A percentile compares a stretch with the other conserved stretches of the same genome.
These are phyloP conservation scores for Aspergillus ibericus DNA, from an alignment of 2,329 filamentous ascomycete genomes.

Conservation along the genomic window DNA sequence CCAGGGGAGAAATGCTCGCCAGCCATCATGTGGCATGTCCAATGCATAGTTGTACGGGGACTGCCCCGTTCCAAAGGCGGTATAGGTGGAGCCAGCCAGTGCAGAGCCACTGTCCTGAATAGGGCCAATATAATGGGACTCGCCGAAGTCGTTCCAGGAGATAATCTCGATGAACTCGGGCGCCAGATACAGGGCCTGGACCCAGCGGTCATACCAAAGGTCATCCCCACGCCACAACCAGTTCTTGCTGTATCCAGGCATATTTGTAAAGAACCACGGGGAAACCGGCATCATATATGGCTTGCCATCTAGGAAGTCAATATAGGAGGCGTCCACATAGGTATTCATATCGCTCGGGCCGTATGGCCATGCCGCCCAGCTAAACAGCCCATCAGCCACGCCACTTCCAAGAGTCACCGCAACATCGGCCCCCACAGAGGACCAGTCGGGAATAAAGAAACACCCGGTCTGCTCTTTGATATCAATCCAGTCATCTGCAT, in stretches of 20 bases:
- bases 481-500: slow-evolving; percentile 43
- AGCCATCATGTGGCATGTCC: slow-evolving; percentile 31
- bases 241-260: slow-evolving; percentile 59
- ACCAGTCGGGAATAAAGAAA: slow-evolving; percentile 51
- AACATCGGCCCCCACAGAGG: slow-evolving; percentile 34
- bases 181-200: slow-evolving; percentile 50
- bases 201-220: slow-evolving; percentile 62
- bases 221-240: slow-evolving; percentile 63
- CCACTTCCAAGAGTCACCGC: slow-evolving; percentile 24
- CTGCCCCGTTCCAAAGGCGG: slow-evolving; percentile 23
- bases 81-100: slow-evolving; percentile 30
- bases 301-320: slow-evolving; percentile 35
- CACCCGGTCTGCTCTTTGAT: slow-evolving; percentile 44
- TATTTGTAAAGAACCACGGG: slow-evolving; percentile 59
- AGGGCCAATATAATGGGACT: slow-evolving; percentile 59
- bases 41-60: slow-evolving; percentile 42
- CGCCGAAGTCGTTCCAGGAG: slow-evolving; percentile 63
- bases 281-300: slow-evolving; percentile 56
- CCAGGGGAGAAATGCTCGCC: slow-evolving; percentile 34
- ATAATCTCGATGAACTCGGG: slow-evolving; percentile 57
- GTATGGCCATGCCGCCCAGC: slow-evolving; percentile 47
- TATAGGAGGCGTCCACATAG: slow-evolving; percentile 41
- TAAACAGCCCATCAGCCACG: slow-evolving; percentile 41
- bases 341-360: slow-evolving; percentile 38
- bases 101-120: not conserved